A percentile compares a stretch with the other conserved stretches of the same genome.
Evolutionary conservation across 23 red algal genomes (phyloP).

Genomic region (Agarophyton chilense): DNA sequence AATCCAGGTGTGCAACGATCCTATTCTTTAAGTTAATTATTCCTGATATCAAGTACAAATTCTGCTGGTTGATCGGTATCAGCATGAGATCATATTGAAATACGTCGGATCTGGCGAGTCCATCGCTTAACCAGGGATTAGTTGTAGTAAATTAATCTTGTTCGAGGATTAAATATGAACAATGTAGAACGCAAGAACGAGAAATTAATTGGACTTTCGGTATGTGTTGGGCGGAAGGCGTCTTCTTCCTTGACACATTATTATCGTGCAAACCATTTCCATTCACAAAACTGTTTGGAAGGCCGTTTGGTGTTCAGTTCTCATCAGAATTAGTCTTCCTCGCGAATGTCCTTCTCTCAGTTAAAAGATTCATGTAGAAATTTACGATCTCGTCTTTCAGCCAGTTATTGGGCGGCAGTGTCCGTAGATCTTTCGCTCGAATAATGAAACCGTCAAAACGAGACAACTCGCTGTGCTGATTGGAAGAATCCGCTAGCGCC

Average conservation of each 20-base stretch:
- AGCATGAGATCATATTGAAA: conserved; percentile 81
- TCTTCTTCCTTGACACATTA: neutral
- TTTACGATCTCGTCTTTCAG: conserved; percentile 97
- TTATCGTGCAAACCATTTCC: neutral
- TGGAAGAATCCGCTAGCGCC: neutral
- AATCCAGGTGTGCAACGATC: conserved; percentile 74
- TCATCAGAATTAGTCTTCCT: neutral
- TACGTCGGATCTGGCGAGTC: conserved; percentile 82
- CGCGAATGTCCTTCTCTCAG: conserved; percentile 32
- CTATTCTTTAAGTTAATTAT: conserved; percentile 74
- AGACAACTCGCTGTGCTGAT: conserved; percentile 11
- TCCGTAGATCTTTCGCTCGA: conserved; percentile 57
- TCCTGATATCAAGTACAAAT: conserved; percentile 90
- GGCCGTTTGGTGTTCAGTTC: conserved; percentile 12
- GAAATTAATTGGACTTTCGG: conserved; percentile 60
- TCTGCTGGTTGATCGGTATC: conserved; percentile 91
- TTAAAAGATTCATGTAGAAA: conserved; percentile 78
- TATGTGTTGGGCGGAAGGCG: neutral
- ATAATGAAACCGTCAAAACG: conserved; percentile 49
- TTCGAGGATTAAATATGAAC: conserved; percentile 31
- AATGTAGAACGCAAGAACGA: conserved; percentile 92
- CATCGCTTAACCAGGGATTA: conserved; percentile 85
- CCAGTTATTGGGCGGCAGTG: conserved; percentile 82
- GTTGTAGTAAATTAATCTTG: conserved; percentile 65
- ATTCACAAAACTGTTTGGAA: neutral